A percentile compares a stretch with the other conserved stretches of the same genome.
These are phyloP conservation scores for Yarrowia porcina DNA, from an alignment of 805 yeast genomes.

Conservation along the genomic window DNA sequence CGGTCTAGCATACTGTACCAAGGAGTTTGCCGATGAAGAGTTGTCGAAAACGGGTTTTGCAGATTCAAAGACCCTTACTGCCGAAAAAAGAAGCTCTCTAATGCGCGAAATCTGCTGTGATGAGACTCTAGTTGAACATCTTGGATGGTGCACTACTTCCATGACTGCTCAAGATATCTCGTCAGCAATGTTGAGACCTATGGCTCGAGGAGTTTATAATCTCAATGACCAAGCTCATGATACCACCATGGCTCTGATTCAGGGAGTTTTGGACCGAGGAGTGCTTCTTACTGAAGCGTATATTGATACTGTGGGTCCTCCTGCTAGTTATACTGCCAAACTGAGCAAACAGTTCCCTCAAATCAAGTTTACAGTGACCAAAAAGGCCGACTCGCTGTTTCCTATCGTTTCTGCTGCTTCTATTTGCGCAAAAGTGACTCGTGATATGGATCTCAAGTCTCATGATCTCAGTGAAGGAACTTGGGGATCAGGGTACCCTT, in stretches of 20 bases:
- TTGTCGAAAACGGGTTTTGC: slow-evolving; percentile 75
- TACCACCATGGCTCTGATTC: slow-evolving; percentile 78
- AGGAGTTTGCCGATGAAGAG: slow-evolving; percentile 44
- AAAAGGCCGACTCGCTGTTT: slow-evolving; percentile 89
- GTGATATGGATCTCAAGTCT: slow-evolving; percentile 59
- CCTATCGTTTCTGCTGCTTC: slow-evolving; percentile 95
- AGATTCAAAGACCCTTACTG: slow-evolving; percentile 86
- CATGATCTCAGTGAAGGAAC: slow-evolving; percentile 34
- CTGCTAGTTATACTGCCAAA: slow-evolving; percentile 75
- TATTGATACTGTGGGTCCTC: slow-evolving; percentile 98
- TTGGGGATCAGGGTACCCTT: slow-evolving; percentile 93
- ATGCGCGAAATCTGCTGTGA: slow-evolving; percentile 55
- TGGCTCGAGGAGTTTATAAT: slow-evolving; percentile 55
- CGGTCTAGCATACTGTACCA: slow-evolving; percentile 75
- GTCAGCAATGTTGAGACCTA: slow-evolving; percentile 76
- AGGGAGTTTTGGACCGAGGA: slow-evolving; percentile 57
- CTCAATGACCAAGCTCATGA: slow-evolving; percentile 96
- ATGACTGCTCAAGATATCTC: slow-evolving; percentile 86
- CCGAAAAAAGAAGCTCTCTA: slow-evolving; percentile 59
- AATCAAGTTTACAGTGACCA: slow-evolving; percentile 74
- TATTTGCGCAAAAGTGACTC: slow-evolving; percentile 92
- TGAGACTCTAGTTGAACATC: slow-evolving; percentile 48
- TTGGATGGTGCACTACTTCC: slow-evolving; percentile 86
- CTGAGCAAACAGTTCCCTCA: slow-evolving; percentile 65
- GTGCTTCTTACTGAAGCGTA: slow-evolving; percentile 68